Evolutionary conservation across 352 stramenopile genomes (phyloP).

Genomic region (Phytophthora ramorum): DNA sequence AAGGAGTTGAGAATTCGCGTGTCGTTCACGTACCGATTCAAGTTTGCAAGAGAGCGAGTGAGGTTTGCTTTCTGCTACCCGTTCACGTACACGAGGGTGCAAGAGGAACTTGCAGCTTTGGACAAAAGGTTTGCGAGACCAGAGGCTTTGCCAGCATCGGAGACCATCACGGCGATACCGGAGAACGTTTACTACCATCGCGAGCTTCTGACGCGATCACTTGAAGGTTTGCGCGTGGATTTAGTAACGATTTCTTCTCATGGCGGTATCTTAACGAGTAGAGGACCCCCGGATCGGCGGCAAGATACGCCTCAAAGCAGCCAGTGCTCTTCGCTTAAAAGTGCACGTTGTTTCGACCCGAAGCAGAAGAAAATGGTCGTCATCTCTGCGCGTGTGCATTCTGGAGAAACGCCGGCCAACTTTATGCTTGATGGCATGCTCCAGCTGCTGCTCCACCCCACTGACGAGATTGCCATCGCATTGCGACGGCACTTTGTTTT

Average conservation of each 20-base stretch:
- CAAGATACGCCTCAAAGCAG: slow-evolving; percentile 10
- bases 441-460: slow-evolving; percentile 73
- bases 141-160: not conserved
- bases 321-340: slow-evolving; percentile 33
- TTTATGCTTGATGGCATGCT: slow-evolving; percentile 94
- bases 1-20: slow-evolving; percentile 60
- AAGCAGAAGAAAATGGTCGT: slow-evolving; percentile 66
- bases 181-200: slow-evolving; percentile 84
- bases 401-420: slow-evolving; percentile 83
- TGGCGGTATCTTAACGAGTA: slow-evolving; percentile 45
- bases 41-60: slow-evolving; percentile 58
- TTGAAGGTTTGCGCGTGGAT: slow-evolving; percentile 68
- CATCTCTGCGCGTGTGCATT: slow-evolving; percentile 85
- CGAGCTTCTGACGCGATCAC: slow-evolving; percentile 73
- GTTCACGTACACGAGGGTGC: slow-evolving; percentile 81
- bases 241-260: slow-evolving; percentile 88
- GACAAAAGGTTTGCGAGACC: slow-evolving; percentile 35
- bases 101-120: slow-evolving; percentile 53
- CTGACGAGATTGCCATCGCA: slow-evolving; percentile 57
- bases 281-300: slow-evolving; percentile 16
- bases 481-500: slow-evolving; percentile 88
- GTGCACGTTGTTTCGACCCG: slow-evolving; percentile 35
- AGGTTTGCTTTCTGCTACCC: slow-evolving; percentile 86
- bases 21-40: slow-evolving; percentile 69
- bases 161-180: not conserved